Base-by-base conservation (phyloP, 2,329 filamentous ascomycete genomes). In the Paecilomyces fulvus region DNA sequence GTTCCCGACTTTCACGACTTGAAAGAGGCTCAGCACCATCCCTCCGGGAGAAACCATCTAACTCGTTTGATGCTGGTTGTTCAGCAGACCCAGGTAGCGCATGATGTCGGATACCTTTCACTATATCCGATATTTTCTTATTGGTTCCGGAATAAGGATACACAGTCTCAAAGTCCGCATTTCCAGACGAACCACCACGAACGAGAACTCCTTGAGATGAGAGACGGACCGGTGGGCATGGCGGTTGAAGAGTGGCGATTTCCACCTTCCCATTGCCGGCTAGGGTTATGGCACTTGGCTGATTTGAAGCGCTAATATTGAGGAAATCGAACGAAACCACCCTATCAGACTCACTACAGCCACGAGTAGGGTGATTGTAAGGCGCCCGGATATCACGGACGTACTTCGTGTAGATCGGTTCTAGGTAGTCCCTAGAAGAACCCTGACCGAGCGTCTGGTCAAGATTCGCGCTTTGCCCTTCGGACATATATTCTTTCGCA, bases 311-410 rank as follows among this genome's bases (percentile, higher is more conserved):
- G 33, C 72, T 75, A 49, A 77, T 66, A 51, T 77, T 77, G 56
- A 84, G 75, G 67, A 84, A 86, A 61, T 86, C 83, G 61, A 85
- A 86, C 0, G 82, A 81, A 14, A 85, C 79, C 17, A 83, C 70
- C 17, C 79, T 74, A 28, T 76, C 69, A 14, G 76, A 75, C 37
- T 79, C 75, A n/a, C 73, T 69, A 48, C 73, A 71, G 0, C 71
- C 71, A 30, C 75, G 70, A 14, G 72, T 66, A 11, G 73, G 70
- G 52, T 79, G 74, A 56, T 79, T 74, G 61, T 70, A 78, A 0
- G 80, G 78, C 56, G 64, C 65, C 48, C 68, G 69, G 10, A 79
- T 67, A 51, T 78, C 75, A 33, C 76, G 73, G n/a, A 77, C 67
- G 23, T 70, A 65, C 58, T 75, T 77, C 11, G 76, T 77, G 56